Evolutionary conservation across 805 yeast genomes (phyloP), one percentile per base, ranked within the genome.

Genomic region (Wickerhamomyces hampshirensis): DNA sequence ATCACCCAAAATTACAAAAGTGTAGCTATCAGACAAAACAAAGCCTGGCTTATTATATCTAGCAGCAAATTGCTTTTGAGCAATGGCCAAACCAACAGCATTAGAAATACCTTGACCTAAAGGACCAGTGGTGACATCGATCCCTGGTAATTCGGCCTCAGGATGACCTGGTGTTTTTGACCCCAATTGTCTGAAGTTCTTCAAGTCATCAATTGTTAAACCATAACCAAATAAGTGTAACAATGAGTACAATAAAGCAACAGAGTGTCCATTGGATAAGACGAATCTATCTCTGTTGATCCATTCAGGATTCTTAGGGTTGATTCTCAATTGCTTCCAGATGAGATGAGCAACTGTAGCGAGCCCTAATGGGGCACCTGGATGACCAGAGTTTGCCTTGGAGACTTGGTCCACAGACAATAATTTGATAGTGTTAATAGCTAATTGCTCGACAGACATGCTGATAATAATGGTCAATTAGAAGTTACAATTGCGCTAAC

Each of bases 151-250:
- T 58, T 84, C 94, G 44, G 68, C 75, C 71, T 91, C 98, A 39
- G 98, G 98, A 70, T 91, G 98, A 52, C 98, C 98, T 34, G 98
- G 98, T 43, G 95, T 83, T 68, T 80, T 83, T 47, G 98, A 88
- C 59, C 75, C 73, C 57, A 89, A 66, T 67, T 85, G 94, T 74
- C 98, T 84, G 71, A 93, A 93, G 45, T 73, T 65, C 73, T 88
- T 82, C 65, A 91, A 73, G 66, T 91, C 98, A 31, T 87, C 95
- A 48, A 91, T 63, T 39, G 85, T 56, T 59, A 80, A 67, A 55
- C 75, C 83, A 71, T 77, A 91, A 44, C 98, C 98, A 58, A 77
- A 78, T 55, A 93, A 71, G 63, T 84, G 93, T 56, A 91, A 72
- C 66, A 91, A 62, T 27, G 89, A 68, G 76, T 91, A 91, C 60